A percentile compares a stretch with the other conserved stretches of the same genome.
These are phyloP conservation scores for Fusarium dimerum DNA, from an alignment of 2,329 filamentous ascomycete species.

Conservation along the genomic window DNA sequence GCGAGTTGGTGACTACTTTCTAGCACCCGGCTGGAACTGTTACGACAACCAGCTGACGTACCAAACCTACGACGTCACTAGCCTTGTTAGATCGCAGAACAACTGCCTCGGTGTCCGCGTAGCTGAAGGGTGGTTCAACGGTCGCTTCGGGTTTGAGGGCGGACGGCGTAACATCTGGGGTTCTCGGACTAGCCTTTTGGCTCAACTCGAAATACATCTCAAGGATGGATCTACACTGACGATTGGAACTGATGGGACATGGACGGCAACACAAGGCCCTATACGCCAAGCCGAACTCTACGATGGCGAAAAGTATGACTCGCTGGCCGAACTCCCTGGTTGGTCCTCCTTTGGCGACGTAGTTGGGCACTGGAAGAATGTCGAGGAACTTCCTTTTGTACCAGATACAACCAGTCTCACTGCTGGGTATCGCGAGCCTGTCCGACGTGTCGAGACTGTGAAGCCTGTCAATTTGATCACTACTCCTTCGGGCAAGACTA, in stretches of 20 bases:
- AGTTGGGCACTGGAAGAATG: conserved; percentile 13
- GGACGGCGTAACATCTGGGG: conserved; percentile 37
- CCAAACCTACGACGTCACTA: conserved; percentile 53
- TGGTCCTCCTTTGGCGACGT: conserved; percentile 14
- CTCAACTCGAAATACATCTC: conserved; percentile 40
- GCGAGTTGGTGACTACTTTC: conserved; percentile 40
- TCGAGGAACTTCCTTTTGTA: conserved; percentile 10
- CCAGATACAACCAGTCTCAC: conserved; percentile 29
- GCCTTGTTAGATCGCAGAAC: conserved; percentile 30
- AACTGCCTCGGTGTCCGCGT: conserved; percentile 32
- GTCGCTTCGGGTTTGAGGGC: conserved; percentile 35
- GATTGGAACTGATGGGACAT: conserved; percentile 40
- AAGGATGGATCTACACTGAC: conserved; percentile 30
- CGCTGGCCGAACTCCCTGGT: conserved; percentile 24
- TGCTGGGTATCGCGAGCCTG: conserved; percentile 45
- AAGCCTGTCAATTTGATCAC: conserved; percentile 33
- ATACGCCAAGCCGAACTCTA: conserved; percentile 47
- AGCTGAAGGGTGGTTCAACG: conserved; percentile 52
- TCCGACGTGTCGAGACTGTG: conserved; percentile 37
- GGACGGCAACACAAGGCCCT: conserved; percentile 38
- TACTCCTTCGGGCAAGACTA: conserved; percentile 42
- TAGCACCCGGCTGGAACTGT: conserved; percentile 54
- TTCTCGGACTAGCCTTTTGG: conserved; percentile 39
- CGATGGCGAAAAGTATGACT: conserved; percentile 54
- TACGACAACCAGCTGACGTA: conserved; percentile 52